Conservation (phyloP, 108 stramenopile genomes). For the Aurantiochytrium sp. region DNA sequence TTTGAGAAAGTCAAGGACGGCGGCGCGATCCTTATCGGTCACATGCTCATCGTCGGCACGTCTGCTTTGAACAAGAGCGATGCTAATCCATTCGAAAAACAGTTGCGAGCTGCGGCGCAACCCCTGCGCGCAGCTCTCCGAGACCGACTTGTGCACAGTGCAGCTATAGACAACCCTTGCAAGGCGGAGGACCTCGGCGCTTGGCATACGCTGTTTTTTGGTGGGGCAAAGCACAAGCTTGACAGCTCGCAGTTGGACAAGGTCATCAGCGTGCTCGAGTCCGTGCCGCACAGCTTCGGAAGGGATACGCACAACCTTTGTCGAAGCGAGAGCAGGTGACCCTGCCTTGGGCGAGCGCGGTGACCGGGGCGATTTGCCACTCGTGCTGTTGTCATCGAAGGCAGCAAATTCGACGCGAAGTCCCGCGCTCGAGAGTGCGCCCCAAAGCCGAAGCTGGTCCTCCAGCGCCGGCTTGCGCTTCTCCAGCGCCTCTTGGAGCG, state of each 20-base stretch:
- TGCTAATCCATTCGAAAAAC: not conserved
- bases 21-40: not conserved
- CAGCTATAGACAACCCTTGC: not conserved
- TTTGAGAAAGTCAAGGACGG: not conserved
- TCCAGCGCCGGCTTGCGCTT: not conserved
- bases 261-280: not conserved
- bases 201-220: not conserved
- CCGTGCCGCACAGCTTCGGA: not conserved
- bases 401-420: not conserved
- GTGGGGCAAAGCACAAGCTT: not conserved
- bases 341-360: too few relatives aligned
- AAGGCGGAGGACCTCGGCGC: not conserved
- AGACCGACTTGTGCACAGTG: not conserved
- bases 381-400: too few relatives aligned
- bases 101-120: not conserved
- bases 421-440: not conserved
- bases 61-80: not conserved
- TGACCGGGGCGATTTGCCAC: too few relatives aligned
- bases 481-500: not conserved
- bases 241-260: not conserved
- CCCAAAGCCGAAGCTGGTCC: not conserved
- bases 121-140: not conserved
- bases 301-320: not conserved
- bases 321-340: not conserved
- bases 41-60: not conserved